These are phyloP conservation scores for Pluteus cervinus DNA, from an alignment of 768 basidiomycete species.

Conservation along the genomic window DNA sequence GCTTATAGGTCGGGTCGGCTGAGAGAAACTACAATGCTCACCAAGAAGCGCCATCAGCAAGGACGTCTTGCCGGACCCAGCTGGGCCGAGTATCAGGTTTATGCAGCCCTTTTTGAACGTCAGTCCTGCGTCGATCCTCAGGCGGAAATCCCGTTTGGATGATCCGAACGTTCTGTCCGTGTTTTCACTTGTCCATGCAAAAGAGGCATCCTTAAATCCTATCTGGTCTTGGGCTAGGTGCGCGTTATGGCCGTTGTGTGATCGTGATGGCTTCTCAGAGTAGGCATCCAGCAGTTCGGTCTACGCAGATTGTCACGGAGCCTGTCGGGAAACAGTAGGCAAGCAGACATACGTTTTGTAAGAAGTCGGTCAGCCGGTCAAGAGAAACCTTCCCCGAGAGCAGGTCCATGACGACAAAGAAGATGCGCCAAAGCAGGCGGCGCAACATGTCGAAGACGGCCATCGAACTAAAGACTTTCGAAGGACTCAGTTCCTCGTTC, in stretches of 20 bases:
- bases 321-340: too few relatives aligned
- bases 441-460: slow-evolving; percentile 61
- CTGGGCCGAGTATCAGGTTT: slow-evolving; percentile 55
- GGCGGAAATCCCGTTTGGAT: slow-evolving; percentile 42
- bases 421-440: slow-evolving; percentile 38
- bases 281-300: slow-evolving; percentile 42
- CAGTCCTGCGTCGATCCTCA: slow-evolving; percentile 46
- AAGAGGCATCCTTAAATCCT: too few relatives aligned
- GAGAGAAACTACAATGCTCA: slow-evolving; percentile 8
- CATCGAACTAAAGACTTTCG: slow-evolving; percentile 46
- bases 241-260: slow-evolving; percentile 10
- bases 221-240: too few relatives aligned
- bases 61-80: slow-evolving; percentile 60
- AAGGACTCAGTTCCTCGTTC: slow-evolving; percentile 30
- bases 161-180: slow-evolving; percentile 27
- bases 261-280: slow-evolving; percentile 14
- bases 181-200: too few relatives aligned
- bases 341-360: slow-evolving; percentile 28
- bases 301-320: slow-evolving; percentile 16
- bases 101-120: slow-evolving; percentile 44
- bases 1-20: background rate
- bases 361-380: slow-evolving; percentile 40
- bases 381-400: slow-evolving; percentile 55
- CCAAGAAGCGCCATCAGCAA: slow-evolving; percentile 59
- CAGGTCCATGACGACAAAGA: slow-evolving; percentile 20